Conservation (phyloP, 2,329 filamentous ascomycete species). For the Teratosphaeria nubilosa region DNA sequence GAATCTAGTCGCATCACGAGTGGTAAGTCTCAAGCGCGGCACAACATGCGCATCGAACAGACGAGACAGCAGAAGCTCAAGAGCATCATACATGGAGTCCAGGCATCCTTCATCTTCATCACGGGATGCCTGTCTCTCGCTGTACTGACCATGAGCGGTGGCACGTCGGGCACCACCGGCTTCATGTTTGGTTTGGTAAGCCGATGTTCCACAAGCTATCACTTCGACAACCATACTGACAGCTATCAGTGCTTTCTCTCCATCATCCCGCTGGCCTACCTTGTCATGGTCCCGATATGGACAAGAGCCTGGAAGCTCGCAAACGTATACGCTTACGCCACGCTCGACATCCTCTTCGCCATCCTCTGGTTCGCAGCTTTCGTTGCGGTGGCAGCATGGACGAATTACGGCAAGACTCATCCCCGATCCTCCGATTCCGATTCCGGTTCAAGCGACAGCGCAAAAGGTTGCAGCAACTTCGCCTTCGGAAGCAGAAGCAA, state of each 20-base stretch:
- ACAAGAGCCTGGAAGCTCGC: constrained; percentile 47
- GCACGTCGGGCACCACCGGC: constrained; percentile 43
- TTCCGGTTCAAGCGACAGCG: constrained; percentile 24
- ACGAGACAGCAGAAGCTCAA: constrained; percentile 46
- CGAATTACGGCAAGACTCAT: constrained; percentile 22
- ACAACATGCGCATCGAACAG: constrained; percentile 34
- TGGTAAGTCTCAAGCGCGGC: background rate
- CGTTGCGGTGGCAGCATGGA: constrained; percentile 45
- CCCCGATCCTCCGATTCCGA: constrained; percentile 3
- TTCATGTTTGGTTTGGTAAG: constrained; percentile 51
- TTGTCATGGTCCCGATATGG: constrained; percentile 52
- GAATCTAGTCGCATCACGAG: background rate
- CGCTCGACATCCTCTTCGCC: constrained; percentile 44
- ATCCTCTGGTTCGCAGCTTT: constrained; percentile 52
- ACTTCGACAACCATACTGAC: background rate
- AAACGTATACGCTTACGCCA: constrained; percentile 50
- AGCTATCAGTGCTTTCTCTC: constrained; percentile 46
- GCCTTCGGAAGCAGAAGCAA: constrained; percentile 45
- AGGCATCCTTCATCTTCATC: constrained; percentile 48
- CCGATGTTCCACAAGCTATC: background rate
- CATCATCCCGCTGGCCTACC: constrained; percentile 49
- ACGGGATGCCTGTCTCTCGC: constrained; percentile 49
- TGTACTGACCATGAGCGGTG: constrained; percentile 45
- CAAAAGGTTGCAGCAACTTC: constrained; percentile 39
- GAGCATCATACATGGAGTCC: constrained; percentile 43